These are phyloP conservation scores for Fraxinus americana DNA, from an alignment of 257 asterid species.

Conservation along the genomic window DNA sequence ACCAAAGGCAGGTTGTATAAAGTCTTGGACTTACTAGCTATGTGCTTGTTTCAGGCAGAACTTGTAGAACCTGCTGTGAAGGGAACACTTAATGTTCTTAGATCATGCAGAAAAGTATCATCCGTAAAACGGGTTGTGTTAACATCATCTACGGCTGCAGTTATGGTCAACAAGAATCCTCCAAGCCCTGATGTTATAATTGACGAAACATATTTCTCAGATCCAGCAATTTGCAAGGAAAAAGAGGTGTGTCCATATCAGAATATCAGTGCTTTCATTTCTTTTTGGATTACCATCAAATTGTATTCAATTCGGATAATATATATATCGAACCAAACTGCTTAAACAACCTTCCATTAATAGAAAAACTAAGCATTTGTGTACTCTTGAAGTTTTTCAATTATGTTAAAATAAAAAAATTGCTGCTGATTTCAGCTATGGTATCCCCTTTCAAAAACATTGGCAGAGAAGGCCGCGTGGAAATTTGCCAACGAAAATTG, in stretches of 20 bases:
- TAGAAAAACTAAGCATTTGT: no score
- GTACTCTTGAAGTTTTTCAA: background rate
- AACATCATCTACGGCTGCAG: slow-evolving; percentile 45
- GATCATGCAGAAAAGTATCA: slow-evolving; percentile 38
- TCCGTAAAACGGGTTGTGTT: slow-evolving; percentile 45
- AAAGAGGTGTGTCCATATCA: slow-evolving; percentile 32
- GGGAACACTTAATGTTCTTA: slow-evolving; percentile 53
- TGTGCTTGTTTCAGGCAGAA: slow-evolving; percentile 32
- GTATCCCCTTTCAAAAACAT: slow-evolving; percentile 40
- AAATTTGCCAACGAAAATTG: slow-evolving; percentile 38
- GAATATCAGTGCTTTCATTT: background rate
- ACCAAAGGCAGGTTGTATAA: background rate
- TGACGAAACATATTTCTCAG: slow-evolving; percentile 59
- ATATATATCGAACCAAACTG: no score
- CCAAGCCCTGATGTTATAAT: slow-evolving; percentile 34
- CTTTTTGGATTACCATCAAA: no score
- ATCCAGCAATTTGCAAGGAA: slow-evolving; percentile 39
- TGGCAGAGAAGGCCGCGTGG: slow-evolving; percentile 56
- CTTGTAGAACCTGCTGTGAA: slow-evolving; percentile 49
- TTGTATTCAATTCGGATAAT: no score
- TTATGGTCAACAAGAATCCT: slow-evolving; percentile 21
- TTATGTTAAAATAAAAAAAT: background rate
- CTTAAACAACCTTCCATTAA: no score
- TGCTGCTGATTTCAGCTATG: slow-evolving; percentile 26
- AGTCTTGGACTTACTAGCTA: background rate